Conservation (phyloP, 2,329 filamentous ascomycete genomes). For the Rhinocladiella mackenziei region DNA sequence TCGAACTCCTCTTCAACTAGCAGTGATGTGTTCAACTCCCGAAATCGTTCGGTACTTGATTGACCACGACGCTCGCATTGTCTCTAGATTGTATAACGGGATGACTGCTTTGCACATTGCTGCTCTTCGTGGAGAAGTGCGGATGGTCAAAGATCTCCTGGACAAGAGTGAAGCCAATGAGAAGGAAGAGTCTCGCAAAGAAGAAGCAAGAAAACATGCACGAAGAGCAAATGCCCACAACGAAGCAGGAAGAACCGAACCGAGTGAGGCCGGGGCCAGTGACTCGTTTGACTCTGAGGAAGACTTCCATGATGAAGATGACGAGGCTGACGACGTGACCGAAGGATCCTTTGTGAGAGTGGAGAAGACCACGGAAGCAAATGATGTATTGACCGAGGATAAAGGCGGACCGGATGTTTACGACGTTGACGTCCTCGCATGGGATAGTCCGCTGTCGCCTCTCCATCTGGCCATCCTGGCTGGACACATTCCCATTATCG, state of each 20-base stretch:
- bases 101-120: constrained; percentile 79
- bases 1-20: constrained; percentile 73
- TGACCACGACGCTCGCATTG: constrained; percentile 66
- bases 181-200: constrained; percentile 51
- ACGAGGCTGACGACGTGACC: constrained; percentile 44
- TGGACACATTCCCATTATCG: constrained; percentile 66
- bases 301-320: constrained; percentile 48
- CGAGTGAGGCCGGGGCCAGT: constrained; percentile 30
- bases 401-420: constrained; percentile 71
- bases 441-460: constrained; percentile 70
- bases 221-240: constrained; percentile 19
- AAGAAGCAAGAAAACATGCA: constrained; percentile 27
- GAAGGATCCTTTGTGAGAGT: constrained; percentile 75
- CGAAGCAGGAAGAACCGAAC: constrained; percentile 5
- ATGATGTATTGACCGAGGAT: constrained; percentile 49
- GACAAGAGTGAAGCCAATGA: constrained; percentile 71
- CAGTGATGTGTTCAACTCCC: constrained; percentile 63
- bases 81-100: constrained; percentile 72
- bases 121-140: constrained; percentile 62
- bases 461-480: constrained; percentile 74
- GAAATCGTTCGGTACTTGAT: constrained; percentile 69
- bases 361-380: constrained; percentile 35
- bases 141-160: constrained; percentile 69
- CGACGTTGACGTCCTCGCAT: constrained; percentile 71
- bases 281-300: constrained; percentile 35